These are phyloP conservation scores for Mycena pura DNA, from an alignment of 768 basidiomycete genomes.

Conservation along the genomic window DNA sequence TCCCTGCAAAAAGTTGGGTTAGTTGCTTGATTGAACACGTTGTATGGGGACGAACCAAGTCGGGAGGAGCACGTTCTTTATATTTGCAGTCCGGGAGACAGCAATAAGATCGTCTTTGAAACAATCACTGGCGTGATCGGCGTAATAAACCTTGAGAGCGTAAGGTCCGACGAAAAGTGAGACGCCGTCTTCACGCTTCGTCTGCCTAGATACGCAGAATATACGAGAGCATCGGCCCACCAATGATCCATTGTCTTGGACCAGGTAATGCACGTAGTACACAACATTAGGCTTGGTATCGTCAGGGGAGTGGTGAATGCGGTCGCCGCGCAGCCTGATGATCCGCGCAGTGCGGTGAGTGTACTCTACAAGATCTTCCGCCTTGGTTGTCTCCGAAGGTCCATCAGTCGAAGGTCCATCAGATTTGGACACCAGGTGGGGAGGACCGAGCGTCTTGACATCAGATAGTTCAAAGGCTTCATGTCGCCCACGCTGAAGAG, in stretches of 20 bases:
- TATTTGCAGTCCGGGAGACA: background rate
- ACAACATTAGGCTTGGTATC: background rate
- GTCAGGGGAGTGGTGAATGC: background rate
- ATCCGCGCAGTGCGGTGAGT: slow-evolving; percentile 10
- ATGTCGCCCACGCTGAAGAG: slow-evolving; percentile 15
- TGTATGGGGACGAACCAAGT: too few relatives aligned
- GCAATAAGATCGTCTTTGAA: background rate
- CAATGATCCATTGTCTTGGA: too few relatives aligned
- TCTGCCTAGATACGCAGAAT: too few relatives aligned
- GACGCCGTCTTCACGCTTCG: background rate
- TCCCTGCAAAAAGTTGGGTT: background rate
- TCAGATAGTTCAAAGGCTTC: slow-evolving; percentile 2
- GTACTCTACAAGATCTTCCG: slow-evolving; percentile 8
- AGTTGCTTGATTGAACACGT: background rate
- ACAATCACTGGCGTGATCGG: background rate
- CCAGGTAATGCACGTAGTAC: too few relatives aligned
- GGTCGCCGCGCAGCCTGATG: slow-evolving; percentile 3
- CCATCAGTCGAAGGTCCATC: background rate
- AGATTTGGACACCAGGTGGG: background rate
- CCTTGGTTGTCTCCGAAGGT: background rate
- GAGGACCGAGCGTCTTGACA: background rate
- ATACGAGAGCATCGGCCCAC: too few relatives aligned
- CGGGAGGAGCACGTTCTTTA: background rate
- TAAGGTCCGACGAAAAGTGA: background rate
- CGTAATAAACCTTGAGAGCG: background rate